Conservation (phyloP, 148 eudicot species). For the Rhododendron vialii region DNA sequence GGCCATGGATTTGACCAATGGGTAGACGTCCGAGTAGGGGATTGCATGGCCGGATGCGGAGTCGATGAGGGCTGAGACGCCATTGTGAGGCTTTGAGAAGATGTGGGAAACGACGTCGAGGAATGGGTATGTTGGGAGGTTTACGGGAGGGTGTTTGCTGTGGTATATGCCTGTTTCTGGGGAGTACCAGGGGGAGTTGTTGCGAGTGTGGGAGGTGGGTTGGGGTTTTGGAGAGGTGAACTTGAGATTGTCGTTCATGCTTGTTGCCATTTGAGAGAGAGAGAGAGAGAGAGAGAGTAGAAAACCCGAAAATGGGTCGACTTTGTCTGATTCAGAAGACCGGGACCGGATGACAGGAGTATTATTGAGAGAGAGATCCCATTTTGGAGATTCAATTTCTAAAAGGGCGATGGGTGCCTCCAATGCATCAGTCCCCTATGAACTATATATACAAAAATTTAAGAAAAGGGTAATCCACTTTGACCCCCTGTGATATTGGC, state of each 20-base stretch:
- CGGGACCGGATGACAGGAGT: too few relatives aligned
- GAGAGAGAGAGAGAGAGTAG: not conserved
- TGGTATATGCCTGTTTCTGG: conserved; percentile 61
- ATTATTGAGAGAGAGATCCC: not conserved
- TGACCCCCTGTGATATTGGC: too few relatives aligned
- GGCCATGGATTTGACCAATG: conserved; percentile 61
- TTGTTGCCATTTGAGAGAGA: not conserved
- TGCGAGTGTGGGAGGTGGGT: not conserved
- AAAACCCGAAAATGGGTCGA: not conserved
- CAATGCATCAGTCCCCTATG: too few relatives aligned
- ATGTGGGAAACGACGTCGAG: conserved; percentile 71
- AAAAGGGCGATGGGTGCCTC: too few relatives aligned
- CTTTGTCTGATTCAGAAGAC: not conserved
- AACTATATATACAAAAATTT: too few relatives aligned
- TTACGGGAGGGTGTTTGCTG: conserved; percentile 46
- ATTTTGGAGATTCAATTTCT: too few relatives aligned
- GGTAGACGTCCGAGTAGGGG: conserved; percentile 42
- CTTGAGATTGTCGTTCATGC: not conserved
- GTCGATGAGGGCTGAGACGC: conserved; percentile 52
- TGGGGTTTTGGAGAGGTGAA: not conserved
- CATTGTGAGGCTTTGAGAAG: conserved; percentile 54
- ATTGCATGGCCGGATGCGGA: conserved; percentile 56
- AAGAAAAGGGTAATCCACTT: too few relatives aligned
- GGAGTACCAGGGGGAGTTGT: conserved; percentile 47
- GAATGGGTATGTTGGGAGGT: conserved; percentile 59